phyloP scores from a whole-genome alignment of 495 filamentous ascomycete genomes.

The Beverwykella pulmonaria region DNA sequence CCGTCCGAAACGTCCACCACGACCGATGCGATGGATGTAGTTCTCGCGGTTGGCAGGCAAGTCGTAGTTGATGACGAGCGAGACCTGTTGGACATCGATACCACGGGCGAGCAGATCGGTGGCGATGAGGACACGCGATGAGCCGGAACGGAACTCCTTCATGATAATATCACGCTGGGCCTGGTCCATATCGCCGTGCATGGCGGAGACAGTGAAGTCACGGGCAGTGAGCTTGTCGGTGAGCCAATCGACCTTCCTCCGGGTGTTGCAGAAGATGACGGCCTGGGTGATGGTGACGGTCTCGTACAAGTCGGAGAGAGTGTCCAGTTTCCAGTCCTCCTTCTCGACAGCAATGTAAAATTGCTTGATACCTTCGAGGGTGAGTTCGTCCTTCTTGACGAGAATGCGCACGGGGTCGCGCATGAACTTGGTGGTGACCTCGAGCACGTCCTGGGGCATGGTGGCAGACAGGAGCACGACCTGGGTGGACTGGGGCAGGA shows the following conservation, averaged over 20 bases:
- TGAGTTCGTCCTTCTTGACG: constrained; percentile 99
- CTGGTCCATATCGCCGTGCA: constrained; percentile 99
- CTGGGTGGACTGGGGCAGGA: constrained; percentile 95
- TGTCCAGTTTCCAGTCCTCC: constrained; percentile 99
- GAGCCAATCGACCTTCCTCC: constrained; percentile 99
- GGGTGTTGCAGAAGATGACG: constrained; percentile 99
- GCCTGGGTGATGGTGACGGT: constrained; percentile 99
- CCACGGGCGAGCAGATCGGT: constrained; percentile 96
- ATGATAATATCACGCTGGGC: constrained; percentile 96
- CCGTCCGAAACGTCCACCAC: constrained; percentile 97
- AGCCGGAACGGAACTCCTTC: constrained; percentile 98
- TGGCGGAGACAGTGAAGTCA: constrained; percentile 98
- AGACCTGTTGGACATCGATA: constrained; percentile 99
- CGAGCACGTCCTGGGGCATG: constrained; percentile 97
- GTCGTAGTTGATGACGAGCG: constrained; percentile 99
- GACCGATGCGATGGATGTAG: constrained; percentile 99
- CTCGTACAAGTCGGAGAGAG: constrained; percentile 97
- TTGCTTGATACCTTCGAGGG: constrained; percentile 98
- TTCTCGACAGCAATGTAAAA: constrained; percentile 99
- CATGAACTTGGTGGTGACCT: constrained; percentile 99
- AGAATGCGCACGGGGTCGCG: constrained; percentile 97
- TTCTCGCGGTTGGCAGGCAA: constrained; percentile 98
- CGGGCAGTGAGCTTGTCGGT: constrained; percentile 97
- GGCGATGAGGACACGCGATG: constrained; percentile 95
- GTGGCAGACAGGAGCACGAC: constrained; percentile 96